Evolutionary conservation across 139 green algal genomes (phyloP), one percentile per base, ranked within the genome.

Genomic region (Auxenochlorella pyrenoidosa): DNA sequence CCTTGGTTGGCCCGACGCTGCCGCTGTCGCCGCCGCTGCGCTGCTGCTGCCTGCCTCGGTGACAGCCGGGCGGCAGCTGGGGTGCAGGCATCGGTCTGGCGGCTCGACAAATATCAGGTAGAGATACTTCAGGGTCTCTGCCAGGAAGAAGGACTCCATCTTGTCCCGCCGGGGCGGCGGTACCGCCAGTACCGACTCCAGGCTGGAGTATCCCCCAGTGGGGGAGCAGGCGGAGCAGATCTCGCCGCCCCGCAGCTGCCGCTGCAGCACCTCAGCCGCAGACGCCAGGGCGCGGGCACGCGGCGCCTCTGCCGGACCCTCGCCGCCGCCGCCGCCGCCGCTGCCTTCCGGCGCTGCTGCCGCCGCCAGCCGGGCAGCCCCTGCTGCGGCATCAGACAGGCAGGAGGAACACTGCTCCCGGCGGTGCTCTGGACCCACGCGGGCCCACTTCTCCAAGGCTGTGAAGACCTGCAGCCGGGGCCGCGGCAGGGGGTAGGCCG

Each of bases 121-220:
- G 22, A 98, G 91, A 88, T 98, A 98, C 89, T 98, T 98, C 22
- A 98, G 90, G 1, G 95, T 97, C 85, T 98, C 96, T 3, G 96
- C 94, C 75, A 97, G 87, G 78, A 91, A 98, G 87, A 98, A 98
- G 8, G 88, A 94, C 90, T 98, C 96, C 94, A 97, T 97, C 90
- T 96, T 96, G 91, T 97, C 91, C 16, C 79, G 84, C 41, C 75
- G 75, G 0, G 16, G 26, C 1, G 93, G 92, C 36, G 94, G 94
- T 44, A 96, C 88, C 21, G 88, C 36, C 70, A 94, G 80, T 0
- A 94, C 92, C 41, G 89, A 90, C 32, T 91, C 78, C 59, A 95
- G 73, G 73, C 86, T 93, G 78, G 92, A 84, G 81, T 96, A 98
- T 12, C 95, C 96, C 2, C 95, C 94, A 5, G n/a, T 63, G 22